Percentiles rank a stretch among this genome's conserved stretches.
These are phyloP conservation scores for Solanum ossicruentum DNA, from an alignment of 257 asterid genomes.

Conservation along the genomic window DNA sequence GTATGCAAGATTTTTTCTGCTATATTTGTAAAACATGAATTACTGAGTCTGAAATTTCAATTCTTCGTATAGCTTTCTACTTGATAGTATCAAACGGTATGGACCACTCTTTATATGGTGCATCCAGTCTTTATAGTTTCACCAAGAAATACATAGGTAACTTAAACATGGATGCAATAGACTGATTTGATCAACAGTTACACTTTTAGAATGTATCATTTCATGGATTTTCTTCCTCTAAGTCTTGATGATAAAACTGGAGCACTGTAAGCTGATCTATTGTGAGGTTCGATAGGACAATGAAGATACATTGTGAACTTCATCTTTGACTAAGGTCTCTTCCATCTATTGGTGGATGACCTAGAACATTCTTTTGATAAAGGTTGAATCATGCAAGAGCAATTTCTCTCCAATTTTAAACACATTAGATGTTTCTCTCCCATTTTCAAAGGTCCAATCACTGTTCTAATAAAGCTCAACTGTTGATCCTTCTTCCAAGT, in stretches of 20 bases:
- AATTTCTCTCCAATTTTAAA: neutral
- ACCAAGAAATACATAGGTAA: neutral
- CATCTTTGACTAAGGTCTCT: neutral
- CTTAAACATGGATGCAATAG: neutral
- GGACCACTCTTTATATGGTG: neutral
- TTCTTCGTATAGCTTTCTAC: neutral
- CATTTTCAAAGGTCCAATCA: neutral
- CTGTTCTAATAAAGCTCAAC: neutral
- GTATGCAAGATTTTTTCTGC: constrained; percentile 6
- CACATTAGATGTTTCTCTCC: neutral
- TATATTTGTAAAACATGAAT: neutral
- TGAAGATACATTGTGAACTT: neutral
- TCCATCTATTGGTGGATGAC: neutral
- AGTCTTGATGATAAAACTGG: neutral
- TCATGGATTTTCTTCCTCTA: neutral
- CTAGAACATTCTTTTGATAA: neutral
- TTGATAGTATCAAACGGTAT: neutral
- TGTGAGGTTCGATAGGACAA: neutral
- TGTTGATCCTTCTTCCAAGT: neutral
- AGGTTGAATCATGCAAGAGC: neutral
- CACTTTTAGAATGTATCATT: neutral
- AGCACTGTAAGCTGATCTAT: neutral
- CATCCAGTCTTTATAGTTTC: neutral
- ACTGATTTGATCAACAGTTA: neutral
- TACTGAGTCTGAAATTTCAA: neutral